These are phyloP conservation scores for Diplosphaera chodatii DNA, from an alignment of 139 green algal genomes.

Conservation along the genomic window DNA sequence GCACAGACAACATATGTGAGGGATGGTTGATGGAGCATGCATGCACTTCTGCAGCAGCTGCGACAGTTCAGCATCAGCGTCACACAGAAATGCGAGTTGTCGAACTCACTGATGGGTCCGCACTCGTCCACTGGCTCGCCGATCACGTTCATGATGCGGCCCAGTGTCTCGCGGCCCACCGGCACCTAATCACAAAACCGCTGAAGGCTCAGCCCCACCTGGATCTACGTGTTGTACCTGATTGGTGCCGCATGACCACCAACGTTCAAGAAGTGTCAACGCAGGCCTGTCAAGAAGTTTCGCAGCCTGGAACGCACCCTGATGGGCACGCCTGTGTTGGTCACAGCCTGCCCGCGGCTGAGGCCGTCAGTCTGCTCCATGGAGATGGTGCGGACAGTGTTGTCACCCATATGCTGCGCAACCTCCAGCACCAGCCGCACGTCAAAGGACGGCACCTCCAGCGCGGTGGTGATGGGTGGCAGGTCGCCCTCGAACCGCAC, in stretches of 20 bases:
- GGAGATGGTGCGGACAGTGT: constrained; percentile 94
- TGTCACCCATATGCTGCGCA: constrained; percentile 95
- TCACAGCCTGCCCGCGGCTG: constrained; percentile 83
- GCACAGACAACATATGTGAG: neutral
- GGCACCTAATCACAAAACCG: constrained; percentile 64
- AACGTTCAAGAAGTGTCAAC: too few species aligned
- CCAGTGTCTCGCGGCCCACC: constrained; percentile 91
- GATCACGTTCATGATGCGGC: constrained; percentile 99
- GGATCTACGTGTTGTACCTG: neutral
- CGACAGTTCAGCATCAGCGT: too few species aligned
- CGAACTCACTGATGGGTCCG: constrained; percentile 78
- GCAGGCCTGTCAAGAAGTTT: too few species aligned
- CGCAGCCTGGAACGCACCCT: constrained; percentile 45
- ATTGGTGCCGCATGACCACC: neutral
- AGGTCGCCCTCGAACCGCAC: constrained; percentile 94
- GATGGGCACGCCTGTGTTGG: constrained; percentile 91
- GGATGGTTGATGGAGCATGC: too few species aligned
- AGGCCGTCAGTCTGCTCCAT: constrained; percentile 99
- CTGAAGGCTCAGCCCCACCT: neutral
- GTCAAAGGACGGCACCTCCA: constrained; percentile 84
- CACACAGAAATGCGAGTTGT: neutral
- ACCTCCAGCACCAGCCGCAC: constrained; percentile 96
- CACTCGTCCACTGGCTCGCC: constrained; percentile 97
- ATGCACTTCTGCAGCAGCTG: too few species aligned
- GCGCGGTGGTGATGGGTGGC: constrained; percentile 80